Percentiles rank a stretch among this genome's conserved stretches.
These are phyloP conservation scores for Musa troglodytarum DNA, from an alignment of 176 grass and related monocot genomes.

Conservation along the genomic window DNA sequence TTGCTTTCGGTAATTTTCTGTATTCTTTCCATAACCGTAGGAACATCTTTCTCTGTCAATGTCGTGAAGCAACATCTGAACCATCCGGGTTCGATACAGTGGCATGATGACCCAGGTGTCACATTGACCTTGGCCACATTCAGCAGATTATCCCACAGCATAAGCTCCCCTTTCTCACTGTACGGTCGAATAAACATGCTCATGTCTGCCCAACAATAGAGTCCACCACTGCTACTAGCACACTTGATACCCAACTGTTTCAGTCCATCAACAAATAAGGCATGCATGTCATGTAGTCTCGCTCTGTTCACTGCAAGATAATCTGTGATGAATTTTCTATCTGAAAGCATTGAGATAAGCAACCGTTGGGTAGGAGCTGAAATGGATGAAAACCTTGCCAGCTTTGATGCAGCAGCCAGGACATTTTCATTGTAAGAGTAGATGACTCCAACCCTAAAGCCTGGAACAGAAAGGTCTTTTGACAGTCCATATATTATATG, in stretches of 20 bases:
- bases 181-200: constrained; percentile 73
- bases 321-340: constrained; percentile 55
- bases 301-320: constrained; percentile 53
- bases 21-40: constrained; percentile 66
- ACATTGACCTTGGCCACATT: constrained; percentile 74
- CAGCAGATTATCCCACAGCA: constrained; percentile 70
- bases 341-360: constrained; percentile 79
- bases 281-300: constrained; percentile 45
- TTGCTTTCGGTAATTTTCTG: constrained; percentile 44
- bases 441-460: constrained; percentile 74
- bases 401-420: constrained; percentile 53
- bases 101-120: constrained; percentile 83
- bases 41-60: constrained; percentile 67
- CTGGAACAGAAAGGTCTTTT: constrained; percentile 70
- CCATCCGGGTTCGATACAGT: constrained; percentile 97
- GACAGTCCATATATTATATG: constrained; percentile 89
- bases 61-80: constrained; percentile 82
- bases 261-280: constrained; percentile 50
- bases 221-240: constrained; percentile 67
- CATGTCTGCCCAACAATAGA: constrained; percentile 98
- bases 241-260: constrained; percentile 75
- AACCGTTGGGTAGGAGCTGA: constrained; percentile 55
- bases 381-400: constrained; percentile 87
- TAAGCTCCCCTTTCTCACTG: constrained; percentile 77
- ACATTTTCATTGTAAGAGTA: constrained; percentile 77